Evolutionary conservation across 1,139 yeast genomes (phyloP), one percentile per base, ranked within the genome.

Genomic region (Yamadazyma epiphylla): DNA sequence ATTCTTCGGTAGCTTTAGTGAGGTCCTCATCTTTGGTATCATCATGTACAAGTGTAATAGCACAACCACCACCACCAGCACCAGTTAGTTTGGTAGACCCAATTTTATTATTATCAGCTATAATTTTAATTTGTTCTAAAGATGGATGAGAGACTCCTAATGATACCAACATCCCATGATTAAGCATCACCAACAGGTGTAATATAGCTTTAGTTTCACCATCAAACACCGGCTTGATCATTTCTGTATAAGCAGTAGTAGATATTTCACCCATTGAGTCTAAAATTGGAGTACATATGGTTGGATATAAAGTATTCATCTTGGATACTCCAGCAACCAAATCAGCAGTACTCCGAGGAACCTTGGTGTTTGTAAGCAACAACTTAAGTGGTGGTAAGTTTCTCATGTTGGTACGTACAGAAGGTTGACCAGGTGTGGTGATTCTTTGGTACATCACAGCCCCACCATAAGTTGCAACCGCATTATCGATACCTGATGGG

Each of bases 1-100:
- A 64, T 34, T 62, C 59, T 8, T 70, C 44, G 9, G 59, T 58
- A 1, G 67, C 68, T 6, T 57, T 58, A 12, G 52, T 49, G 9
- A 70, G 43, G 1, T 35, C 42, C 2, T 39, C 48, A 25, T 53
- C 62, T 1, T 55, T 51, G 3, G 62, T 64, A 8, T 65, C 68
- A 29, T 75, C 80, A 29, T 76, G 66, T 9, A 89, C 68, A 30
- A 91, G 62, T 0, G 97, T 91, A 34, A 94, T 82, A 13, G 96
- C 95, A 63, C 99, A 91, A 1, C 99, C 99, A 26, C 99, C 99
- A 13, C 98, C 98, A 15, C 99, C 99, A 0, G 98, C 98, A 25
- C 99, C 99, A 0, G 98, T 91, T 37, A 91, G 70, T 55, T 91
- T 91, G 2, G 99, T 89, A 37, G 85, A 80, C 5, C 99, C 99